Conservation (phyloP, 805 yeast genomes). For the Komagataella phaffii region DNA sequence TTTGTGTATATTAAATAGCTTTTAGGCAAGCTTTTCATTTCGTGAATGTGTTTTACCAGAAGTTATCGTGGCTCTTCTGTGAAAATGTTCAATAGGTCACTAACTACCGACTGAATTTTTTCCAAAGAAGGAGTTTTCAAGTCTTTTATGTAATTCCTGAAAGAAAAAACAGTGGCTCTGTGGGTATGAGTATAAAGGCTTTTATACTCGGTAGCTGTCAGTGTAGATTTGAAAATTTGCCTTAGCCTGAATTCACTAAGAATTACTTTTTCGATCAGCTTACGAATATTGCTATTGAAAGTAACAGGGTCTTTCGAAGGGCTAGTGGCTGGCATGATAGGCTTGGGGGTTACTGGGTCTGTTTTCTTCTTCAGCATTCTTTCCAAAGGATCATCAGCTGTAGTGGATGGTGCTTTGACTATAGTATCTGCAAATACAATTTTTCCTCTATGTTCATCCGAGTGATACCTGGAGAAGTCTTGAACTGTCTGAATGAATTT, state of each 20-base stretch:
- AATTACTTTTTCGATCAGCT: conserved; percentile 13
- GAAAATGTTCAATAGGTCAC: conserved; percentile 18
- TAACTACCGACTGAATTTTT: conserved; percentile 20
- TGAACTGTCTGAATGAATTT: not conserved
- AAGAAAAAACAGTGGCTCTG: conserved; percentile 23
- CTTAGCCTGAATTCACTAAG: conserved; percentile 19
- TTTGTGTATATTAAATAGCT: not conserved
- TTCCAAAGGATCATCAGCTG: not conserved
- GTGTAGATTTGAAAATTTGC: conserved; percentile 14
- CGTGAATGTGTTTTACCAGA: not conserved
- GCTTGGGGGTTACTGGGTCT: not conserved
- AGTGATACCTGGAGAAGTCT: not conserved
- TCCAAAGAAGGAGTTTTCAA: conserved; percentile 14
- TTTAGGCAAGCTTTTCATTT: not conserved
- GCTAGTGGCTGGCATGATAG: not conserved
- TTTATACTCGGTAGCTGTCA: conserved; percentile 15
- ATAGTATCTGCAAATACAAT: not conserved
- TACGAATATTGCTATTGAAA: not conserved
- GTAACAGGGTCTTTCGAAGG: not conserved
- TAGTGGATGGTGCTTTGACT: not conserved
- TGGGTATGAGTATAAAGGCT: conserved; percentile 22
- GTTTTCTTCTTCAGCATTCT: not conserved
- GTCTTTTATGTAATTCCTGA: conserved; percentile 12
- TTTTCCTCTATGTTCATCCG: not conserved
- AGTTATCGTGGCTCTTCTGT: not conserved